Conservation (phyloP, 2,329 filamentous ascomycete genomes). For the Aspergillus tanneri region DNA sequence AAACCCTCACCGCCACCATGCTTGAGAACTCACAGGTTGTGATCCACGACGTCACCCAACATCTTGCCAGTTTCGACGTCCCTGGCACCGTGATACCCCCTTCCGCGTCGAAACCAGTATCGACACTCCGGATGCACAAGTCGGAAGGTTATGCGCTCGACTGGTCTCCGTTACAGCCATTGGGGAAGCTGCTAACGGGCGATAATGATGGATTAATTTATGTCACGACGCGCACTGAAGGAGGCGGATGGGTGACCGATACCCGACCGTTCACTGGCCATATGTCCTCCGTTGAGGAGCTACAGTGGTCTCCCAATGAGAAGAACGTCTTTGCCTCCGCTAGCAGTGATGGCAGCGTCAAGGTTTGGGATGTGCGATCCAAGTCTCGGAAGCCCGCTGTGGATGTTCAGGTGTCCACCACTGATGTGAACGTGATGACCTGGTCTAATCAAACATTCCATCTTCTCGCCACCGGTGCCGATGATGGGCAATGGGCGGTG, state of each 20-base stretch:
- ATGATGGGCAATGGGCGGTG: slow-evolving; percentile 90
- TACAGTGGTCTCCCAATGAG: slow-evolving; percentile 95
- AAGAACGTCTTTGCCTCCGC: slow-evolving; percentile 91
- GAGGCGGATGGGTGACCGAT: slow-evolving; percentile 86
- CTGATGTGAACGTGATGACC: slow-evolving; percentile 93
- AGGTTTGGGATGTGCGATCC: slow-evolving; percentile 91
- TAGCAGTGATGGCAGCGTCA: slow-evolving; percentile 89
- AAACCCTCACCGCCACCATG: slow-evolving; percentile 86
- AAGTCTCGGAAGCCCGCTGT: slow-evolving; percentile 88
- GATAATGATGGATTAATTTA: slow-evolving; percentile 91
- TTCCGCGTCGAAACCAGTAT: slow-evolving; percentile 83
- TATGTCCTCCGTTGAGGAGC: slow-evolving; percentile 80
- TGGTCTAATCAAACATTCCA: slow-evolving; percentile 90
- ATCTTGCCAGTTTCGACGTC: slow-evolving; percentile 84
- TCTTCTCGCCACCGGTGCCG: slow-evolving; percentile 85
- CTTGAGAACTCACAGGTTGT: slow-evolving; percentile 84
- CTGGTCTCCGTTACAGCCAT: slow-evolving; percentile 80
- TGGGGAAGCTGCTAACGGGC: slow-evolving; percentile 84
- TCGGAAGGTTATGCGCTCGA: slow-evolving; percentile 94
- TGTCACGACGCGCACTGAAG: slow-evolving; percentile 79
- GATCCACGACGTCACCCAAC: slow-evolving; percentile 90
- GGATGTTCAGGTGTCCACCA: slow-evolving; percentile 76
- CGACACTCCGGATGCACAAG: slow-evolving; percentile 86
- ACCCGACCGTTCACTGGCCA: slow-evolving; percentile 81
- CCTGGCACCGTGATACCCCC: slow-evolving; percentile 78